These are phyloP conservation scores for Penicillium bovifimosum DNA, from an alignment of 495 filamentous ascomycete genomes.

Conservation along the genomic window DNA sequence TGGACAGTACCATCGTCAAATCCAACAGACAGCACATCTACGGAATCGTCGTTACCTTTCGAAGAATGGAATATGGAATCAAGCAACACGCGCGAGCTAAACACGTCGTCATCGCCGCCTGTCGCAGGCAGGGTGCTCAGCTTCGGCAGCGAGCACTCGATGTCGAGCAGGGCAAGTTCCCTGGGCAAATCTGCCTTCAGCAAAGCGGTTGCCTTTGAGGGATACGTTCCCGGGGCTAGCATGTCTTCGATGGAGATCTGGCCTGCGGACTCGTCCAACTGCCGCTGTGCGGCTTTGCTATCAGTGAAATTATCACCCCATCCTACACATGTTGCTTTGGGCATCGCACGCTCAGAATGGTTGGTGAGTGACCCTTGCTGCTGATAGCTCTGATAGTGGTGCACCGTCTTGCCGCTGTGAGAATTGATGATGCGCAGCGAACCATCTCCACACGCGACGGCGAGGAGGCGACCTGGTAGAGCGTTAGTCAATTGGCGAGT, in stretches of 20 bases:
- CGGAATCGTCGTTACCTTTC: constrained; percentile 58
- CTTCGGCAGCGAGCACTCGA: constrained; percentile 75
- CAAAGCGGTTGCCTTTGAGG: constrained; percentile 34
- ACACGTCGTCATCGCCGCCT: constrained; percentile 34
- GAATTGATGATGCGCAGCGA: constrained; percentile 64
- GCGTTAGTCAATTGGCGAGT: not conserved
- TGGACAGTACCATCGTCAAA: constrained; percentile 75
- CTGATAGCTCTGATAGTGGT: constrained; percentile 49
- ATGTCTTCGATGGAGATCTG: constrained; percentile 41
- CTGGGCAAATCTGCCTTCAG: constrained; percentile 62
- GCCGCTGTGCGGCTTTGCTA: constrained; percentile 41
- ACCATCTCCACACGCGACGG: constrained; percentile 71
- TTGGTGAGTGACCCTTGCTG: constrained; percentile 29
- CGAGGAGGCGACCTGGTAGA: constrained; percentile 58
- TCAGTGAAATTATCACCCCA: constrained; percentile 69
- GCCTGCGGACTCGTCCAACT: constrained; percentile 37
- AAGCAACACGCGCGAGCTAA: constrained; percentile 24
- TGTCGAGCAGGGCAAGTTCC: constrained; percentile 70
- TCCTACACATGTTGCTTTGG: constrained; percentile 58
- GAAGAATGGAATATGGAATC: constrained; percentile 35
- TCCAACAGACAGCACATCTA: constrained; percentile 78
- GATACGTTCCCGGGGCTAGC: constrained; percentile 33
- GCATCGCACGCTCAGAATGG: constrained; percentile 16
- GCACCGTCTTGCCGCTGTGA: constrained; percentile 71
- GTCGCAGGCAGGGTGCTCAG: constrained; percentile 64